Conservation (phyloP, 495 filamentous ascomycete species). For the Jackrogersella minutella region DNA sequence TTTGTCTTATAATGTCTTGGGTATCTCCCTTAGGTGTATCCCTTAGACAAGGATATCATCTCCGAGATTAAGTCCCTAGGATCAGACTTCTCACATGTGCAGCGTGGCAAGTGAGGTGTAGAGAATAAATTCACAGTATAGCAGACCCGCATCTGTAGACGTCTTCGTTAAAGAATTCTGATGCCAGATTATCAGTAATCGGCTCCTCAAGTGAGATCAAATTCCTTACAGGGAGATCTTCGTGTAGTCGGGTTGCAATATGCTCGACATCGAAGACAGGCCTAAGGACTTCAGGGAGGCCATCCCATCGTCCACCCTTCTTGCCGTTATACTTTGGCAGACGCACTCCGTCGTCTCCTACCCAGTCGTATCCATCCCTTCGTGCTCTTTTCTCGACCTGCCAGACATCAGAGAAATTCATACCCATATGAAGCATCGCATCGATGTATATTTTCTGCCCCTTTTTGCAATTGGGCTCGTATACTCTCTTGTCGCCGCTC, state of each 20-base stretch:
- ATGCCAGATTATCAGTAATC: not conserved
- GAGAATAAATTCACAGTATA: conserved; percentile 22
- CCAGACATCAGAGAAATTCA: conserved; percentile 14
- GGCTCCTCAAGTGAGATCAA: too few relatives aligned
- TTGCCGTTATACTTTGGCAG: conserved; percentile 14
- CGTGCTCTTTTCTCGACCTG: conserved; percentile 20
- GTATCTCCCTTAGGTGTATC: too few relatives aligned
- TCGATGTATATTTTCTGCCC: conserved; percentile 12
- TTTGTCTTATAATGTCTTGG: too few relatives aligned
- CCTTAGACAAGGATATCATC: too few relatives aligned
- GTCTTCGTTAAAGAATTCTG: not conserved
- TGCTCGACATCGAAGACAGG: conserved; percentile 12
- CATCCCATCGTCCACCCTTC: conserved; percentile 7
- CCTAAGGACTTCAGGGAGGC: not conserved
- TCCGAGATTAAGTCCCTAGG: too few relatives aligned
- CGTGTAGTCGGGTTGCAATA: not conserved
- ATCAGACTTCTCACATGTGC: too few relatives aligned
- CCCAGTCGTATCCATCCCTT: conserved; percentile 19
- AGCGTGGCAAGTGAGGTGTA: conserved; percentile 12
- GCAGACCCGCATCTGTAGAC: conserved; percentile 7
- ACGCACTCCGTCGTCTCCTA: conserved; percentile 12
- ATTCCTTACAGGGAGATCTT: conserved; percentile 6
- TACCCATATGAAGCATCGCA: conserved; percentile 21
- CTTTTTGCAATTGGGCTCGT: not conserved
- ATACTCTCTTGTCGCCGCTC: conserved; percentile 9